Evolutionary conservation across 345 rosid species (phyloP), one percentile per base, ranked within the genome.

Genomic region (Eucalyptus caleyi): DNA sequence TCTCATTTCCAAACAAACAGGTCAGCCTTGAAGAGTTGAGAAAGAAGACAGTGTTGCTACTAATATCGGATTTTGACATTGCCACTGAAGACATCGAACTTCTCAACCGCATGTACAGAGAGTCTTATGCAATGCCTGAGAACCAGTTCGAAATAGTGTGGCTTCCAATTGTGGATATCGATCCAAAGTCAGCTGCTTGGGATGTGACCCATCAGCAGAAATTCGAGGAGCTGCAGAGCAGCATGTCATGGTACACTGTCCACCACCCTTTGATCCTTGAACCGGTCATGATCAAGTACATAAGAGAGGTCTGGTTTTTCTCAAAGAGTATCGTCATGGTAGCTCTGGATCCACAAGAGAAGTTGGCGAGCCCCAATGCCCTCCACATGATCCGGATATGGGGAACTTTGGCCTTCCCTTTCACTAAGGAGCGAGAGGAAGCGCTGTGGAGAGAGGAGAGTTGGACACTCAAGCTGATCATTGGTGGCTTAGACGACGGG

Each of bases 81-180:
- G 65, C 92, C 86, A 83, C 34, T 7, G 92, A 92, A 81, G 95
- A 94, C 88, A 89, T 94, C 4, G 56, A 7, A 53, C 10, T 53
- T 49, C 90, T 94, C 47, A 91, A 59, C 21, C 59, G 77, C 16
- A 10, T 92, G 62, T 94, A 92, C 90, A 50, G 32, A 44, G 94
- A 92, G 11, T 86, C 90, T 1, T 40, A 88, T 51, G 49, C 27
- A 16, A 69, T 83, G 82, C 59, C 85, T 1, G 92, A 92, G 51
- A 18, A 30, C 87, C 90, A 60, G 18, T 94, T 92, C 19, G 94
- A 90, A 87, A 85, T 94, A 14, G 88, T 92, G 50, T 95, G 95
- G 96, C 90, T 95, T 40, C 96, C 95, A 7, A 82, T 95, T 12
- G 91, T 92, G 44, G 93, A 94, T 21, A 23, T 69, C 18, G 60